Evolutionary conservation across 345 rosid species (phyloP).

Genomic region (Boechera stricta): DNA sequence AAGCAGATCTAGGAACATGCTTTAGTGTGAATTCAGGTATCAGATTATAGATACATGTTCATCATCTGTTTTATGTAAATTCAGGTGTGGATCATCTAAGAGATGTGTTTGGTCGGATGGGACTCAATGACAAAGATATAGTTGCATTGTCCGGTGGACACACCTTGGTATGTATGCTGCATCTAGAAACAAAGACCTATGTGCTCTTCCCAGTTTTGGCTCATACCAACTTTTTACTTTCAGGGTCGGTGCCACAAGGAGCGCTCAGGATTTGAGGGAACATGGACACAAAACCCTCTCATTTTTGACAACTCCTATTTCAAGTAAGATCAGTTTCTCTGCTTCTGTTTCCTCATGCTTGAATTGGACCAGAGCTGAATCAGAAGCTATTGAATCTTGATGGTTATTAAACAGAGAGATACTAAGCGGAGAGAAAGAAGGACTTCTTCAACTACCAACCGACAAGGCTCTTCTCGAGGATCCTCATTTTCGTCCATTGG

Average conservation of each 20-base stretch:
- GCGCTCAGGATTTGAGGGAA: conserved; percentile 91
- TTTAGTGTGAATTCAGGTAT: background rate
- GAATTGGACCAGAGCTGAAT: background rate
- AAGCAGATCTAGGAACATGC: background rate
- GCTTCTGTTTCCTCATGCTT: conserved; percentile 6
- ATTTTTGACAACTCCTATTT: conserved; percentile 87
- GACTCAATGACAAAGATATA: conserved; percentile 79
- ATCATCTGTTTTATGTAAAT: background rate
- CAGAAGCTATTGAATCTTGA: background rate
- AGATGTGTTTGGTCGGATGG: conserved; percentile 88
- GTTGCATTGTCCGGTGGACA: conserved; percentile 92
- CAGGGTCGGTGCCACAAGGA: conserved; percentile 98
- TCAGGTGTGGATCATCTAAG: conserved; percentile 83
- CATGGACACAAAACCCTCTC: conserved; percentile 89
- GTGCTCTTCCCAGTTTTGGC: conserved; percentile 7
- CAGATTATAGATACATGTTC: background rate
- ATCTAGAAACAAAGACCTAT: background rate
- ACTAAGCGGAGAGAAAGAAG: conserved; percentile 80
- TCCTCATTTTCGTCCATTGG: conserved; percentile 69
- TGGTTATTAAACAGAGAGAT: conserved; percentile 61
- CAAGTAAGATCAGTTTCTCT: conserved; percentile 53
- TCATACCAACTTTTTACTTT: conserved; percentile 10
- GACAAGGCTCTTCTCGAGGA: conserved; percentile 85
- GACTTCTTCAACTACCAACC: conserved; percentile 71
- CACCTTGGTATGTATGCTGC: conserved; percentile 62